Base-by-base conservation (phyloP, 1,284 basidiomycete genomes). In the Naganishia albida region DNA sequence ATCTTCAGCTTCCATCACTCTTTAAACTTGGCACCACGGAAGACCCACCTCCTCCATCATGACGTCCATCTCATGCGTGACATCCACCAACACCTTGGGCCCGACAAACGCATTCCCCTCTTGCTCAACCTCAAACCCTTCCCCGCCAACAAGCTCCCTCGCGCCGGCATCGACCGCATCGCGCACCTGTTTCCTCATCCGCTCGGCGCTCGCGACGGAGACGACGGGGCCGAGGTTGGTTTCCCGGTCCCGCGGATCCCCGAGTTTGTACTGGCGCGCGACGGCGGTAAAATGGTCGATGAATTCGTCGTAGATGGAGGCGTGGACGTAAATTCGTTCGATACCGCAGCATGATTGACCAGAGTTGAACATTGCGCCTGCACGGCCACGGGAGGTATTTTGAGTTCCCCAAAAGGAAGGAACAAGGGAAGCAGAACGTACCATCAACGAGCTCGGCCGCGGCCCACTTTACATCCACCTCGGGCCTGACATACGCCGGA, bases 281-380 rank as follows among this genome's bases (percentile, higher is more conserved):
- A 88, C 76, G 1, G 87, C 85, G 8, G 87, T 89, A 67, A 87
- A 90, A 72, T 85, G 83, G n/a, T 83, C 74, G 8, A 97, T 87
- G 70, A 98, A 96, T 3, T 82, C 75, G 69, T 93, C 90, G 73
- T 87, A 94, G 16, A 95, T 78, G 0, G 83, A 82, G 70, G 91
- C 87, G 72, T 97, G 91, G 13, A 96, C 93, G 76, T 97, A 98
- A 62, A 98, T 93, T 28, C 94, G 85, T 87, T 97, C 81, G 25
- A 79, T 72, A 30, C 72, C 72, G 54, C 75, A 78, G 67, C 73
- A 73, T 65, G 57, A 60, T 56, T 62, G 54, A 48, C 68, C 68
- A 13, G 68, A 69, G 63, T 69, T 69, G 83, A 93, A 98, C 81
- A 94, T 87, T 30, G 91, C 89, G 62, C 90, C 89, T 90, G 70